Evolutionary conservation across 1,284 basidiomycete species (phyloP), one percentile per base, ranked within the genome.

Genomic region (Leucoagaricus sp.): DNA sequence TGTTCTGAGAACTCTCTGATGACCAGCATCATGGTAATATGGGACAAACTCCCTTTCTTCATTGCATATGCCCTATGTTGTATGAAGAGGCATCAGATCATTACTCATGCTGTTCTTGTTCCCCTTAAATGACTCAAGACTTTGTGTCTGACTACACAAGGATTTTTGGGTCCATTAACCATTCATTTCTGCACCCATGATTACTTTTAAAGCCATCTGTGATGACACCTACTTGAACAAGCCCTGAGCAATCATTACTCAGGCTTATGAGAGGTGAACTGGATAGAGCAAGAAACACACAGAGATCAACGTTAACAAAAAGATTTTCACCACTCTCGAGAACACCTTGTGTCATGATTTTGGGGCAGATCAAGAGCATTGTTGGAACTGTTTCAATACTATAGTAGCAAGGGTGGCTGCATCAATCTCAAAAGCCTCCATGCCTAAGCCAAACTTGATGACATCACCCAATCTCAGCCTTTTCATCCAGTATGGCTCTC

Each of bases 171-270:
- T n/a, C 8, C 94, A 97, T 66, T 85, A 94, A 0, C 73, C 97
- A 0, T 96, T 96, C 70, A 89, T 97, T 10, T 94, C 92, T 0
- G 93, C 94, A 0, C 93, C 94, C 71, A 97, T 97, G 95, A 93
- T 97, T 61, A 87, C 89, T 0, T 89, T 86, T 3, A 94, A 94
- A 72, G 90, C 93, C 17, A 92, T 95, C 62, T 95, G 93, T 74
- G 94, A 97, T 78, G 94, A 98, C 70, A 97, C 94, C 0, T 96
- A 96, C 69, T 94, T 92, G 15, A 97, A 97, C 84, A 94, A 96
- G 73, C 94, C 91, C 0, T 97, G 94, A 94, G 86, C 87, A 21
- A 91, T 97, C 49, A 94, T 97, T 47, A 94, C 92, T 0, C 94
- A 96, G 70, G 86, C 1, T 73, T 96, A 2, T 83, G 91, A 41